A percentile compares a stretch with the other conserved stretches of the same genome.
Evolutionary conservation across 768 basidiomycete species (phyloP).

Genomic region (Agrocybe pediades): DNA sequence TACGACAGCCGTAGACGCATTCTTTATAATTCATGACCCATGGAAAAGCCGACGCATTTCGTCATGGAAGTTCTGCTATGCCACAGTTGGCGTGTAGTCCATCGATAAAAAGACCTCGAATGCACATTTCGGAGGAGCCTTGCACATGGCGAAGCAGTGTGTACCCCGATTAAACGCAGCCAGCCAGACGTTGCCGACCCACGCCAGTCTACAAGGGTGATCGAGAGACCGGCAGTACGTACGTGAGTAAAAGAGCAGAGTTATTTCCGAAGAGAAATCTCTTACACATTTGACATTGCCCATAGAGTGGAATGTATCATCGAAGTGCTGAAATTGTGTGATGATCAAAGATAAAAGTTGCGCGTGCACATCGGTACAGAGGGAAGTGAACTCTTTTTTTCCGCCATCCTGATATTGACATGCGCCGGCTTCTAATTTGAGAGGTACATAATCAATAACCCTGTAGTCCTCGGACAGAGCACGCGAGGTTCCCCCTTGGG

Average conservation of each 20-base stretch:
- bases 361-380: background rate
- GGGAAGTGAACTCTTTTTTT: background rate
- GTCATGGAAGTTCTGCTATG: background rate
- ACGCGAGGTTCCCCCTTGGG: constrained; percentile 11
- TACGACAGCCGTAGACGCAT: background rate
- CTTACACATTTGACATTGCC: constrained; percentile 4
- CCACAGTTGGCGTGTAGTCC: background rate
- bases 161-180: constrained; percentile 7
- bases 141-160: background rate
- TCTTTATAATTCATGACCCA: background rate
- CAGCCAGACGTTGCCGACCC: constrained; percentile 5
- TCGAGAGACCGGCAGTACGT: constrained; percentile 8
- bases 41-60: background rate
- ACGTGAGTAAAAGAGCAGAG: constrained; percentile 12
- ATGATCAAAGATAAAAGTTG: background rate
- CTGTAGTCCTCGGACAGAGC: constrained; percentile 10
- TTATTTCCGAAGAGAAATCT: constrained; percentile 6
- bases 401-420: constrained; percentile 5
- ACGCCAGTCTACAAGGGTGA: background rate
- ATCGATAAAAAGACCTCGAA: background rate
- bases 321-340: background rate
- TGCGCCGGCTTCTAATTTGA: constrained; percentile 4
- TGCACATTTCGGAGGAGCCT: background rate
- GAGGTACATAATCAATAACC: background rate
- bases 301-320: constrained; percentile 3